Evolutionary conservation across 1,284 basidiomycete genomes (phyloP), one percentile per base, ranked within the genome.

Genomic region (Abortiporus biennis): DNA sequence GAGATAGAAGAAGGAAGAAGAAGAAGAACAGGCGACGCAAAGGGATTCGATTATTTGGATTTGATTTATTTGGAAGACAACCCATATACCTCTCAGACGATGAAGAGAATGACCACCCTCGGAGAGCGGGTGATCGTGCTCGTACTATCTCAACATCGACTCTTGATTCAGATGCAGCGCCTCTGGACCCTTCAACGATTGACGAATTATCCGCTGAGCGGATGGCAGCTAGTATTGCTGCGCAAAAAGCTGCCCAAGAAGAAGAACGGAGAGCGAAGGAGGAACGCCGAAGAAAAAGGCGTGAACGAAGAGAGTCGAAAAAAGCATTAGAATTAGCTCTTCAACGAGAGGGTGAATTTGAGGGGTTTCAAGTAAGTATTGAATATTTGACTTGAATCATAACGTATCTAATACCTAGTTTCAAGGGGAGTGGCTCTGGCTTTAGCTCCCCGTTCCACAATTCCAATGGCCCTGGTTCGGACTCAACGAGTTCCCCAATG

Each of bases 121-220:
- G 17, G n/a, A 15, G 38, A 25, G 12, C 36, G 32, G 15, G 20
- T 46, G 51, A n/a, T 30, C 46, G 41, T 38, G 53, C 36, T 52
- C 56, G 44, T 48, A 58, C 64, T 36, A 54, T 67, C 16, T 72
- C 72, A 1, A 66, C 73, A 0, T 70, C 71, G 1, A 78, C 77
- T 2, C 69, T 83, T 36, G 81, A 85, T 59, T 75, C 77, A 2
- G 82, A 85, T 46, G 81, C 82, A 3, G 69, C 80, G 6, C 74
- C 74, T 1, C 62, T 85, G 21, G 79, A 81, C 43, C 56, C 71
- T 3, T 65, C 70, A 6, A 63, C 67, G 12, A 80, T 85, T 42
- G 69, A 67, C 35, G 64, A 66, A 34, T 54, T 79, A 17, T 64
- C 73, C 1, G 60, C 66, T 0, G 66, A 56, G 21, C 62, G 62